Evolutionary conservation across 768 basidiomycete species (phyloP).

Genomic region (Mycena floridula): DNA sequence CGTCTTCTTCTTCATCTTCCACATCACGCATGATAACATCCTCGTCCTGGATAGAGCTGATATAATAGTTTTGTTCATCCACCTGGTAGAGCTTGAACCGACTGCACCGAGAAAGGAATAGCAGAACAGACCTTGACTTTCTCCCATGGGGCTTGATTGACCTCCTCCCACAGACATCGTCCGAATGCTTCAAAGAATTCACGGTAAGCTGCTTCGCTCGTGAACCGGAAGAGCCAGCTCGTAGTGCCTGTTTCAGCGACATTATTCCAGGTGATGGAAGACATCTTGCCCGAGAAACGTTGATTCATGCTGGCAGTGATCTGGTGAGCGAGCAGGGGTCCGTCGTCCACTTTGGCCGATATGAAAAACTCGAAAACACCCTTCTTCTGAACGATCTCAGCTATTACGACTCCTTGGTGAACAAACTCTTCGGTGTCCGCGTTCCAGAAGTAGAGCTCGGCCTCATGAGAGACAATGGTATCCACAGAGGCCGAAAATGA

Average conservation of each 20-base stretch:
- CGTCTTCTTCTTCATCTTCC: constrained; percentile 70
- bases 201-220: constrained; percentile 45
- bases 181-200: constrained; percentile 60
- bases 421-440: constrained; percentile 39
- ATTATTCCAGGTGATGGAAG: constrained; percentile 89
- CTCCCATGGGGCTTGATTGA: constrained; percentile 66
- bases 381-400: constrained; percentile 43
- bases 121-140: constrained; percentile 71
- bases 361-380: constrained; percentile 55
- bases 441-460: constrained; percentile 62
- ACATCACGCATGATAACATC: constrained; percentile 87
- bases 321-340: constrained; percentile 52
- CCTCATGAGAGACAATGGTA: constrained; percentile 34
- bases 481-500: constrained; percentile 7
- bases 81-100: too few species aligned
- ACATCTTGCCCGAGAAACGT: constrained; percentile 51
- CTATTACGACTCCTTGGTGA: constrained; percentile 47
- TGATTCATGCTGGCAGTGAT: constrained; percentile 69
- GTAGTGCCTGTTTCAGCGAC: constrained; percentile 46
- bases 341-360: constrained; percentile 43
- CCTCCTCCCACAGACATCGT: constrained; percentile 72
- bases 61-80: constrained; percentile 85
- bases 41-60: constrained; percentile 61
- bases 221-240: constrained; percentile 84
- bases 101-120: too few species aligned